phyloP scores from a whole-genome alignment of 768 basidiomycete genomes.

The Mycena amicta region DNA sequence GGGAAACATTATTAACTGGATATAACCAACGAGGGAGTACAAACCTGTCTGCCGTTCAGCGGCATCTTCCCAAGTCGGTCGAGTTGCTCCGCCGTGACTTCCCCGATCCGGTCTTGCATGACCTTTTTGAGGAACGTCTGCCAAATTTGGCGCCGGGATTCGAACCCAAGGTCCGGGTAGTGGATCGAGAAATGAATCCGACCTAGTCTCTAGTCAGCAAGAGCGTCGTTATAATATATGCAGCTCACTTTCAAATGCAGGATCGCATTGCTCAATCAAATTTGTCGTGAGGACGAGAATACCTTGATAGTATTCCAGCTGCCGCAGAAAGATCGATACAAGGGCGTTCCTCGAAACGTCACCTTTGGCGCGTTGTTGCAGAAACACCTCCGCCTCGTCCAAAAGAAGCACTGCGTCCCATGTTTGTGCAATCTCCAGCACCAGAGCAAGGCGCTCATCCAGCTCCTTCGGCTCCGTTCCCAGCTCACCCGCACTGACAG shows the following conservation, averaged over 20 bases:
- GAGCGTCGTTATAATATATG: not conserved
- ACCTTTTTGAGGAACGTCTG: conserved; percentile 27
- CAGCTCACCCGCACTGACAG: conserved; percentile 35
- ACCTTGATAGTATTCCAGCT: conserved; percentile 40
- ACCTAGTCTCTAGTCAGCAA: conserved; percentile 11
- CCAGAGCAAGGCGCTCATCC: conserved; percentile 25
- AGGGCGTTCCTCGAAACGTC: conserved; percentile 36
- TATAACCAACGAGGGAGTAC: not conserved
- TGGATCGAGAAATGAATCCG: conserved; percentile 38
- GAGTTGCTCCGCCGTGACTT: conserved; percentile 23
- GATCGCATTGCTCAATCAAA: conserved; percentile 30
- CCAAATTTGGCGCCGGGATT: conserved; percentile 32
- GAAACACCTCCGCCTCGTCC: conserved; percentile 41
- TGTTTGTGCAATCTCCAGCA: conserved; percentile 31
- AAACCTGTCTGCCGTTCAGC: conserved; percentile 35
- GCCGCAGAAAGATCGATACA: conserved; percentile 38
- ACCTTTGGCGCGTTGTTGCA: conserved; percentile 24
- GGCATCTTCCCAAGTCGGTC: conserved; percentile 22
- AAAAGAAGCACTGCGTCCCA: conserved; percentile 40
- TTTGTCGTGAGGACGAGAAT: conserved; percentile 41
- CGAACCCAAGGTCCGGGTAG: conserved; percentile 31
- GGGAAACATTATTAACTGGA: not conserved
- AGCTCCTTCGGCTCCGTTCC: conserved; percentile 29
- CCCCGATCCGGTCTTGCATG: not conserved
- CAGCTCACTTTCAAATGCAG: conserved; percentile 30